phyloP scores from a whole-genome alignment of 148 eudicot genomes.

The Vaccinium vitisidaea region DNA sequence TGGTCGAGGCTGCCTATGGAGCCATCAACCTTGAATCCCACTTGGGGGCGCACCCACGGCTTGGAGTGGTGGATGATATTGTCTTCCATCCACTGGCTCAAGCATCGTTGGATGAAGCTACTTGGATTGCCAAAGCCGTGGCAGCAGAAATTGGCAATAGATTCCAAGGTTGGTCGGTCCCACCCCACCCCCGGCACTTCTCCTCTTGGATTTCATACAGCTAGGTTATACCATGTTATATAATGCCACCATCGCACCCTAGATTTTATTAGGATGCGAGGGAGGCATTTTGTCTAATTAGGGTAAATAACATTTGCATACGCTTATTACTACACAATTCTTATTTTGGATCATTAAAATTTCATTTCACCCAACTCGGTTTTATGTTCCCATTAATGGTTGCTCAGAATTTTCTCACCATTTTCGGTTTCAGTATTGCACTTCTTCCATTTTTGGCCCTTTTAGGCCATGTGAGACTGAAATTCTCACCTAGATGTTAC shows the following conservation, averaged over 20 bases:
- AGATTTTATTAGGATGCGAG: too few species aligned
- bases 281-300: too few species aligned
- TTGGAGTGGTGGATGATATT: conserved; percentile 63
- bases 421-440: background rate
- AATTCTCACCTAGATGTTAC: background rate
- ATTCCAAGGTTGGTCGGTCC: conserved; percentile 43
- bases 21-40: conserved; percentile 54
- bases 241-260: too few species aligned
- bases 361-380: too few species aligned
- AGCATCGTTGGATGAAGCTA: conserved; percentile 61
- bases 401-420: background rate
- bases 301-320: too few species aligned
- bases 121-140: conserved; percentile 59
- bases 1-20: conserved; percentile 59
- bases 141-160: conserved; percentile 54
- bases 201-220: background rate
- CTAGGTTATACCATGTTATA: background rate
- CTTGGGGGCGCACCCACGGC: conserved; percentile 60
- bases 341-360: too few species aligned
- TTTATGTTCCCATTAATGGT: too few species aligned
- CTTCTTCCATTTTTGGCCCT: background rate
- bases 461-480: background rate
- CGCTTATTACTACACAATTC: too few species aligned
- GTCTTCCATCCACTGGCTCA: conserved; percentile 50
- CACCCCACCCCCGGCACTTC: background rate